Evolutionary conservation across 768 basidiomycete species (phyloP), one percentile per base, ranked within the genome.

Genomic region (Boletus vermiculosoides): DNA sequence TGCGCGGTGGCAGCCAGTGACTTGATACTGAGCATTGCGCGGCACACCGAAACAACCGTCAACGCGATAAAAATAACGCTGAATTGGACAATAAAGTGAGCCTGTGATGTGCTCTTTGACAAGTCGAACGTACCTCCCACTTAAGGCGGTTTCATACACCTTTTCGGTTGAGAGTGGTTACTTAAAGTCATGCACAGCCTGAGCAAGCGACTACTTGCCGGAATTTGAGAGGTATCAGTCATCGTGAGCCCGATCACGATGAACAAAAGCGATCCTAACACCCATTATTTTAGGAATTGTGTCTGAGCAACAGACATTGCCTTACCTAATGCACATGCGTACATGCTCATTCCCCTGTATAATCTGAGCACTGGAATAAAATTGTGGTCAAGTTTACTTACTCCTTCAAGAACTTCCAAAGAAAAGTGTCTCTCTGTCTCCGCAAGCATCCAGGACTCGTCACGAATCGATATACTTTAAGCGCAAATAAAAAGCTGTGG

Each of bases 1-100:
- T 77, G 74, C 20, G 76, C 63, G 18, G 69, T 66, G 5, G 73
- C 68, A 16, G 80, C 76, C n/a, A 80, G 64, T 2, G 77, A 78
- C 47, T 73, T 71, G 45, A 77, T 75, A 56, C 71, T 74, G 46
- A 78, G 69, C 73, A 77, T 75, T 20, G 73, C 68, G 13, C 70
- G 71, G 40, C 73, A 75, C 33, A 76, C 71, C 12, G 74, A 68
- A 28, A 77, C 59, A 10, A 55, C 50, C 1, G 50, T 55, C 5
- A 64, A 39, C 9, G 59, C 55, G 31, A 56, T 50, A 20, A 60
- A 50, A 4, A 49, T 42, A 7, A 30, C 16, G 28, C 59, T 58
- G 10, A n/a, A 28, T 28, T 12, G 22, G 16, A 36, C 28, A 40
- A 30, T 25, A 20, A 7, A 12, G 25, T 39, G 15, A 45, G 11